Evolutionary conservation across 2,329 filamentous ascomycete species (phyloP).

Genomic region (Fonsecaea multimorphosa): DNA sequence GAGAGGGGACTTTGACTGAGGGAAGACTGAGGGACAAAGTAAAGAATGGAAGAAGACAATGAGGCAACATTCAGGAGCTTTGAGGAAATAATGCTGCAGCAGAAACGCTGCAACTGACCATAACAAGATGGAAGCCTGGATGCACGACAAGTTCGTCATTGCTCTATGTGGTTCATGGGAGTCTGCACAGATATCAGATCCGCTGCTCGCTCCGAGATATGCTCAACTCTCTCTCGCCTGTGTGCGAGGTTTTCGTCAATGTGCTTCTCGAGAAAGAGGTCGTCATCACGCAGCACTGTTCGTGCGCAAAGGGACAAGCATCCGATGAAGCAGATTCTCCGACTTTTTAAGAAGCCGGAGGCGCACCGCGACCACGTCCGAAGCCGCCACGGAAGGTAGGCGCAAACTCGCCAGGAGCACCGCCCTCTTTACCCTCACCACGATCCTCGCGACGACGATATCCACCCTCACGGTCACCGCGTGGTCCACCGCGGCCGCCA

Average conservation of each 20-base stretch:
- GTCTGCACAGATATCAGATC: not conserved
- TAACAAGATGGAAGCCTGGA: not conserved
- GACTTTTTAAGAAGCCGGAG: constrained; percentile 54
- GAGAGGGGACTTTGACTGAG: constrained; percentile 30
- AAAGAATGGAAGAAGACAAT: not conserved
- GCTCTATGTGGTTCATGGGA: constrained; percentile 1
- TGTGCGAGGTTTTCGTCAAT: not conserved
- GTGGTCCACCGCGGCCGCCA: constrained; percentile 77
- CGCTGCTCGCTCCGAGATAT: not conserved
- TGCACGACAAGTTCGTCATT: not conserved
- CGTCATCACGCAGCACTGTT: not conserved
- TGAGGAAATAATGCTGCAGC: not conserved
- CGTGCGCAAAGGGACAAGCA: not conserved
- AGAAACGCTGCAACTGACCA: not conserved
- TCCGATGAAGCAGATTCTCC: not conserved
- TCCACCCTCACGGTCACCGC: constrained; percentile 82
- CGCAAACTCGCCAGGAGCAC: constrained; percentile 88
- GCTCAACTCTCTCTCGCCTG: not conserved
- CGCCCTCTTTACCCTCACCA: constrained; percentile 87
- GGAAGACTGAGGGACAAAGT: not conserved
- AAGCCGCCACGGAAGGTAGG: constrained; percentile 91
- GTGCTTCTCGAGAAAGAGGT: not conserved
- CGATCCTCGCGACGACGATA: constrained; percentile 85
- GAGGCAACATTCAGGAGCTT: not conserved
- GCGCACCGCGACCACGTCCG: constrained; percentile 83